Percentiles rank a stretch among this genome's conserved stretches.
Conservation (phyloP, 2,329 filamentous ascomycete species). For the Paracamarosporium sp. region DNA sequence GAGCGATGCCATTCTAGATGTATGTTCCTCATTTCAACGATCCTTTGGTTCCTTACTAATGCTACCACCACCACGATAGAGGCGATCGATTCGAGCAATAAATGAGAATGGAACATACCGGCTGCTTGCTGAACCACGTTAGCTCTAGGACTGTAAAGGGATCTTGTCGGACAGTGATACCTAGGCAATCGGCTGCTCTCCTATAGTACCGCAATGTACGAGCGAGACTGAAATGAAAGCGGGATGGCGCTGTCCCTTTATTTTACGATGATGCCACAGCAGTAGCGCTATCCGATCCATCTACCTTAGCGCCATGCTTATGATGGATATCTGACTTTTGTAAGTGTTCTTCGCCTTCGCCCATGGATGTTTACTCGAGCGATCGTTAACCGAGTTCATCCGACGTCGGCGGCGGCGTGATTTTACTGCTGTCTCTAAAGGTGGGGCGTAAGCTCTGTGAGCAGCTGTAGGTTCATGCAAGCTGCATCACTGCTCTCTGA, state of each 20-base stretch:
- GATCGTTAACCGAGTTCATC: neutral
- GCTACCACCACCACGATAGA: neutral
- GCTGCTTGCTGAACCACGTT: neutral
- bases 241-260: neutral
- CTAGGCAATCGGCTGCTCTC: neutral
- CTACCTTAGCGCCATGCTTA: neutral
- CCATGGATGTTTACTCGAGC: too few relatives aligned
- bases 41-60: neutral
- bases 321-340: neutral
- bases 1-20: neutral
- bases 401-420: neutral
- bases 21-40: neutral
- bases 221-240: neutral
- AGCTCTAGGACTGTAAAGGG: neutral
- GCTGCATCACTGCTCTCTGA: neutral
- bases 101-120: neutral
- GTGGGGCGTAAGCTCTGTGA: neutral
- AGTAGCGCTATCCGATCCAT: neutral
- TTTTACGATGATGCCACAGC: neutral
- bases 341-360: neutral
- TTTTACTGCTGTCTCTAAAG: neutral
- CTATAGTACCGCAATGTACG: too few relatives aligned
- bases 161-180: neutral
- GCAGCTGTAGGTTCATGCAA: neutral
- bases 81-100: neutral